Conservation (phyloP, 2,329 filamentous ascomycete species). For the Scedosporium aurantiacum region DNA sequence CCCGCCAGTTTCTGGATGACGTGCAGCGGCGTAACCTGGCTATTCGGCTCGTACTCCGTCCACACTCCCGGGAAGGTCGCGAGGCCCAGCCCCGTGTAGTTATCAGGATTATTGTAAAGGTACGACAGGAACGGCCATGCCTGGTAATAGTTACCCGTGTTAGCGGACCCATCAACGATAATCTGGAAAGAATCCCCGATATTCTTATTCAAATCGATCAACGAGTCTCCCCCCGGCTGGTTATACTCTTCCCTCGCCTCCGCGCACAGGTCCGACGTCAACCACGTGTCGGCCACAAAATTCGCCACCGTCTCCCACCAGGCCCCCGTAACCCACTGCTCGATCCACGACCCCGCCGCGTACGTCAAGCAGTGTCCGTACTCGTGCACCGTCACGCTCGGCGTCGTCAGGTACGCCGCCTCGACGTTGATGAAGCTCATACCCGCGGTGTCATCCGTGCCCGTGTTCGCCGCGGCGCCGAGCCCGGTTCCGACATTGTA, state of each 20-base stretch:
- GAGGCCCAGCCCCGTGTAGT: slow-evolving; percentile 27
- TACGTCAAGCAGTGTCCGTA: slow-evolving; percentile 38
- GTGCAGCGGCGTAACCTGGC: slow-evolving; percentile 39
- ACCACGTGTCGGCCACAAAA: slow-evolving; percentile 36
- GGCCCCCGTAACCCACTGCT: slow-evolving; percentile 32
- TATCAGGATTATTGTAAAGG: slow-evolving; percentile 35
- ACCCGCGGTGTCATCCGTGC: slow-evolving; percentile 26
- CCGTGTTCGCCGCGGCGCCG: slow-evolving; percentile 30
- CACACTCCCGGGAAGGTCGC: slow-evolving; percentile 31
- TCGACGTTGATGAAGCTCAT: slow-evolving; percentile 33
- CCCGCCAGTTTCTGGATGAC: slow-evolving; percentile 27
- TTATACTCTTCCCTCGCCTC: slow-evolving; percentile 23
- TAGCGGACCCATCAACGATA: slow-evolving; percentile 31
- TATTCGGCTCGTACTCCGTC: slow-evolving; percentile 28
- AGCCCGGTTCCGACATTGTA: slow-evolving; percentile 27
- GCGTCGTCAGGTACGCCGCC: slow-evolving; percentile 23
- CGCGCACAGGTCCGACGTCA: slow-evolving; percentile 32
- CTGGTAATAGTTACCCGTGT: slow-evolving; percentile 37
- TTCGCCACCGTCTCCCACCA: slow-evolving; percentile 43
- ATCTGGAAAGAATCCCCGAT: slow-evolving; percentile 35
- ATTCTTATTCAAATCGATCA: slow-evolving; percentile 32
- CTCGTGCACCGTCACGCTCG: slow-evolving; percentile 35
- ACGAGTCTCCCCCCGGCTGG: slow-evolving; percentile 22
- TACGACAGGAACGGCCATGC: slow-evolving; percentile 40
- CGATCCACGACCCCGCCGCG: slow-evolving; percentile 29